Percentiles rank a stretch among this genome's conserved stretches.
phyloP scores from a whole-genome alignment of 148 eudicot genomes.

The Camellia granthamiana region DNA sequence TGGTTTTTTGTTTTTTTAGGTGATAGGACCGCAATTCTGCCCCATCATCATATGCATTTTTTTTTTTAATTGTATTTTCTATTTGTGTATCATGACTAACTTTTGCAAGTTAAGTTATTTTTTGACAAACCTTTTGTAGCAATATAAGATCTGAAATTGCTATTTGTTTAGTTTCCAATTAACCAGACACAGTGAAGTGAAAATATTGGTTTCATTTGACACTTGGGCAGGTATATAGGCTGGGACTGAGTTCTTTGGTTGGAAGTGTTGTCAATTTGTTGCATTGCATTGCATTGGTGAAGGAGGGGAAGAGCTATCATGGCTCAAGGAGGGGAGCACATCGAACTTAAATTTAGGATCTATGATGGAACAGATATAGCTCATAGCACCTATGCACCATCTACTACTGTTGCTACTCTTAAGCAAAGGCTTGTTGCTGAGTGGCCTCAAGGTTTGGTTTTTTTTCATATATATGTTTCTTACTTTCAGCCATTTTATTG shows the following conservation, averaged over 20 bases:
- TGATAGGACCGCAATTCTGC: too few relatives aligned
- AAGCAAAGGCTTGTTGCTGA: constrained; percentile 56
- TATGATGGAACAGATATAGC: constrained; percentile 55
- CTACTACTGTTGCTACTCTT: constrained; percentile 44
- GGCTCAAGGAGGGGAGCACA: constrained; percentile 41
- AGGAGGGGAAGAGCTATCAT: constrained; percentile 19
- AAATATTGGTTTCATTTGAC: neutral
- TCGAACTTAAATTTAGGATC: constrained; percentile 53
- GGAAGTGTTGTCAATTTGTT: constrained; percentile 8
- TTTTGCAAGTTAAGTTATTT: neutral
- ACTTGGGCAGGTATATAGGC: constrained; percentile 33
- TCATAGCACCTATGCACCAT: constrained; percentile 42
- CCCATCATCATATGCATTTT: too few relatives aligned
- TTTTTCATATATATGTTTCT: neutral
- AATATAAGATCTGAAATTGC: neutral
- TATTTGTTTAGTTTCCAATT: neutral
- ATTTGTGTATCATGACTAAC: too few relatives aligned
- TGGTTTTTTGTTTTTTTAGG: too few relatives aligned
- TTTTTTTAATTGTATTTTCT: too few relatives aligned
- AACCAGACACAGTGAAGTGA: neutral
- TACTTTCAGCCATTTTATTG: neutral
- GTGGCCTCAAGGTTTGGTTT: constrained; percentile 52
- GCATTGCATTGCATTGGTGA: constrained; percentile 7
- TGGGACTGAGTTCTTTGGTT: constrained; percentile 14
- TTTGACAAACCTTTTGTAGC: neutral